phyloP scores from a whole-genome alignment of 768 basidiomycete genomes.

The Mycena epipterygia region DNA sequence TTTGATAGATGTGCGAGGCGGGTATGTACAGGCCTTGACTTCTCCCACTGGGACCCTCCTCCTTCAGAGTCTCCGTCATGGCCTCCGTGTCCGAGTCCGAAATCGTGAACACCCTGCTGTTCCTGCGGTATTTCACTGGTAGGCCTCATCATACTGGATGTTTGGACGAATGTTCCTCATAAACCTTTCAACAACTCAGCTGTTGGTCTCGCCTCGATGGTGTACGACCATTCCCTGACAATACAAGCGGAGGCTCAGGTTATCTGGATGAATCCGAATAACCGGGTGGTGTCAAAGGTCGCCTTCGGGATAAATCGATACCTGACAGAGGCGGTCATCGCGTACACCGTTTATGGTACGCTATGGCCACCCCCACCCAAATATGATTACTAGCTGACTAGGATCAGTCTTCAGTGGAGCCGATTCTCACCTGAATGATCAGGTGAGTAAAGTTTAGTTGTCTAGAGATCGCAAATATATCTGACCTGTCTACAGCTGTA shows the following conservation, averaged over 20 bases:
- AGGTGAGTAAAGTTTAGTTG: not conserved
- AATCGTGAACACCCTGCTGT: conserved; percentile 2
- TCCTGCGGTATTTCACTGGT: conserved; percentile 19
- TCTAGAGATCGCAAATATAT: too few relatives aligned
- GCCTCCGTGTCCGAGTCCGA: conserved; percentile 1
- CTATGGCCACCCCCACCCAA: not conserved
- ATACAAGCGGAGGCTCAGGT: not conserved
- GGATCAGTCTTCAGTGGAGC: conserved; percentile 4
- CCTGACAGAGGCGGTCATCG: conserved; percentile 9
- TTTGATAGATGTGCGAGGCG: too few relatives aligned
- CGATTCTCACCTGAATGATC: not conserved
- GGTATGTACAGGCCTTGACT: too few relatives aligned
- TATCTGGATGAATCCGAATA: conserved; percentile 17
- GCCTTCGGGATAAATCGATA: conserved; percentile 20
- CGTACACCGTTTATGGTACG: conserved; percentile 14
- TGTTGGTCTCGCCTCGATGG: conserved; percentile 6
- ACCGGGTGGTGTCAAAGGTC: not conserved
- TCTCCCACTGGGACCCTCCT: too few relatives aligned
- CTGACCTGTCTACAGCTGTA: not conserved
- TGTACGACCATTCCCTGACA: conserved; percentile 19
- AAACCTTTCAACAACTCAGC: not conserved
- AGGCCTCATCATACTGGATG: not conserved
- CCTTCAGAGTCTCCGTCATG: conserved; percentile 15
- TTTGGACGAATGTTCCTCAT: not conserved
- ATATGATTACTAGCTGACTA: not conserved